phyloP scores from a whole-genome alignment of 2,329 filamentous ascomycete species.

The Trichophyton equinum region DNA sequence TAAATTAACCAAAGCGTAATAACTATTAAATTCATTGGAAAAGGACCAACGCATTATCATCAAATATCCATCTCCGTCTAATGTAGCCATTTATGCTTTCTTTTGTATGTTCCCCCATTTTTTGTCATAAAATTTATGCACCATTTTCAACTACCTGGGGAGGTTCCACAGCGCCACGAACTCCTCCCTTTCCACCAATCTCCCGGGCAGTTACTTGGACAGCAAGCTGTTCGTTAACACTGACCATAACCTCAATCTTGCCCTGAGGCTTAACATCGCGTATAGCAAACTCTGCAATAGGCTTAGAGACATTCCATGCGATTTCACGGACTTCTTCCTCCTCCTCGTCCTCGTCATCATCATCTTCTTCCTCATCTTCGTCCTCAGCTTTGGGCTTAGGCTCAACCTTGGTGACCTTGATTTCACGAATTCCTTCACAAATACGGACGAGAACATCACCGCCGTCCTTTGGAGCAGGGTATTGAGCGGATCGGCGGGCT shows the following conservation, averaged over 20 bases:
- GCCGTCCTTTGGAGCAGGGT: conserved; percentile 62
- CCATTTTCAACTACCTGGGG: conserved; percentile 24
- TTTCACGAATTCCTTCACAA: conserved; percentile 76
- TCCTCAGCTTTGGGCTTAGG: conserved; percentile 52
- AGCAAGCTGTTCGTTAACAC: conserved; percentile 65
- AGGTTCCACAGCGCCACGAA: conserved; percentile 49
- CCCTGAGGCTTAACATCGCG: conserved; percentile 72
- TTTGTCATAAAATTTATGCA: background rate
- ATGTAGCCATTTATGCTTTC: background rate
- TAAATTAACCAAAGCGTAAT: background rate
- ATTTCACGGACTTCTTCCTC: conserved; percentile 80
- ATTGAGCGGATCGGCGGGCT: conserved; percentile 69
- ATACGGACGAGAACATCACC: conserved; percentile 83
- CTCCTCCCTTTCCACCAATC: conserved; percentile 74
- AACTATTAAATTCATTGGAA: background rate
- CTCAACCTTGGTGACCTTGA: conserved; percentile 84
- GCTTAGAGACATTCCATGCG: conserved; percentile 75
- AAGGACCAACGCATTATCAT: background rate
- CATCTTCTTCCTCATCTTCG: conserved; percentile 47
- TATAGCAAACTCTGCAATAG: conserved; percentile 75
- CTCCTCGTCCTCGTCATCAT: conserved; percentile 57
- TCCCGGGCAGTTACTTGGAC: conserved; percentile 73
- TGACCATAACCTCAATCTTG: conserved; percentile 90
- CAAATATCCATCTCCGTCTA: conserved; percentile 1
- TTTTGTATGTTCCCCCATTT: background rate